Evolutionary conservation across 371 early-diverging fungal species (phyloP).

Genomic region (Circinella minor): DNA sequence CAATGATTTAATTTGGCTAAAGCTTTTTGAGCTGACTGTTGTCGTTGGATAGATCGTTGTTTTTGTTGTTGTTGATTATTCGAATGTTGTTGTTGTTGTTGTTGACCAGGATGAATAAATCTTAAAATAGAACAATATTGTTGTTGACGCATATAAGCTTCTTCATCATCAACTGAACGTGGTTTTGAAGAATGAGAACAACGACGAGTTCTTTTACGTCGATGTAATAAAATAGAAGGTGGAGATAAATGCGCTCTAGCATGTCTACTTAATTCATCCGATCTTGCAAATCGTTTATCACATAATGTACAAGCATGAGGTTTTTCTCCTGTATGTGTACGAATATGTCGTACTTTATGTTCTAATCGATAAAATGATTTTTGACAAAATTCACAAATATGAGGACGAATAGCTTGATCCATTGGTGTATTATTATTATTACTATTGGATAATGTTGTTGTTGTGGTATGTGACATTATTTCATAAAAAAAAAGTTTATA

Average conservation of each 20-base stretch:
- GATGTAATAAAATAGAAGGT: conserved; percentile 30
- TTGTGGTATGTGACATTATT: neutral
- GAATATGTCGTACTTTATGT: conserved; percentile 82
- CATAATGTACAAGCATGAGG: conserved; percentile 82
- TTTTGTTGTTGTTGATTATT: neutral
- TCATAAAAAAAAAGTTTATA: neutral
- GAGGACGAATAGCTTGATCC: conserved; percentile 47
- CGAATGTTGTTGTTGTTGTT: neutral
- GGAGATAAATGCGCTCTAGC: conserved; percentile 62
- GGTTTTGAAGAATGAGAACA: conserved; percentile 19
- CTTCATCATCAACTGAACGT: conserved; percentile 35
- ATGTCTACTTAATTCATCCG: conserved; percentile 88
- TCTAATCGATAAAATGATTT: conserved; percentile 80
- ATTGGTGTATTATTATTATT: neutral
- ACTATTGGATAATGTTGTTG: neutral
- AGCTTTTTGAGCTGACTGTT: neutral
- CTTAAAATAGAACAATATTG: conserved; percentile 50
- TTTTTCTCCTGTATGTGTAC: conserved; percentile 90
- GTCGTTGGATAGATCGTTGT: conserved; percentile 11
- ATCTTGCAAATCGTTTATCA: conserved; percentile 82
- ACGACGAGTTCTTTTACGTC: conserved; percentile 19
- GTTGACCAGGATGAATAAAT: conserved; percentile 34
- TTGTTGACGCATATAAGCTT: conserved; percentile 44
- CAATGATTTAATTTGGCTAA: conserved; percentile 43
- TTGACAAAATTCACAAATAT: conserved; percentile 75